Evolutionary conservation across 163 green algal species (phyloP), one percentile per base, ranked within the genome.

Genomic region (Scenedesmus sp.): DNA sequence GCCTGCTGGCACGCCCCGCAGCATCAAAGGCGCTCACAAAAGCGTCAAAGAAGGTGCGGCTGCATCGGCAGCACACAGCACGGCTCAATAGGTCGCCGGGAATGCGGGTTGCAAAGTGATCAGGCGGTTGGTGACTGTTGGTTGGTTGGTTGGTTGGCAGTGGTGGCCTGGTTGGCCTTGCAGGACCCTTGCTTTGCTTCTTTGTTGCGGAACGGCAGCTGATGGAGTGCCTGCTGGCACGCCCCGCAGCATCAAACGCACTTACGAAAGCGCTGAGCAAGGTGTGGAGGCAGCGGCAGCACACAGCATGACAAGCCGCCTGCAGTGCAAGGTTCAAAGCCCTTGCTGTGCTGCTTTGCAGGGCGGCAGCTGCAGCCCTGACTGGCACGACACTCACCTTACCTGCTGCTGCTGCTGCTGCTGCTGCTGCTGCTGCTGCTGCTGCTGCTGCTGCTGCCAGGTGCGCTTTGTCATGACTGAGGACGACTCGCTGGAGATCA

Each of bases 211-310:
- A 64, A 10, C 82, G 73, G 55, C 52, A 73, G 82, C 55, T 87
- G 82, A 73, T 87, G 82, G 82, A 87, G 18, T 87, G 82, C 34
- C 82, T 87, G 18, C 20, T 87, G 82, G 82, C 82, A 20, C 82
- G 82, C 55, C 82, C 82, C 20, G 26, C 46, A 55, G 82, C 82
- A 7, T 74, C 56, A 26, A 73, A 74, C 20, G 82, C 82, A 87
- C 55, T 87, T 18, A 87, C 20, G 4, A 52, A 87, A n/a, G 82
- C 82, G 5, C 13, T 87, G 6, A 46, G 18, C 16, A 73, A 73
- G 18, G 82, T 73, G 20, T 54, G 66, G 82, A 52, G 26, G 62
- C 62, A 16, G 7, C 62, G 34, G 34, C 34, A 46, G 34, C 34
- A 46, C 34, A 46, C 34, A 46, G 34, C 34, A 46, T 46, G 34